Evolutionary conservation across 2,329 filamentous ascomycete species (phyloP).

Genomic region (Calonectria pauciramosa): DNA sequence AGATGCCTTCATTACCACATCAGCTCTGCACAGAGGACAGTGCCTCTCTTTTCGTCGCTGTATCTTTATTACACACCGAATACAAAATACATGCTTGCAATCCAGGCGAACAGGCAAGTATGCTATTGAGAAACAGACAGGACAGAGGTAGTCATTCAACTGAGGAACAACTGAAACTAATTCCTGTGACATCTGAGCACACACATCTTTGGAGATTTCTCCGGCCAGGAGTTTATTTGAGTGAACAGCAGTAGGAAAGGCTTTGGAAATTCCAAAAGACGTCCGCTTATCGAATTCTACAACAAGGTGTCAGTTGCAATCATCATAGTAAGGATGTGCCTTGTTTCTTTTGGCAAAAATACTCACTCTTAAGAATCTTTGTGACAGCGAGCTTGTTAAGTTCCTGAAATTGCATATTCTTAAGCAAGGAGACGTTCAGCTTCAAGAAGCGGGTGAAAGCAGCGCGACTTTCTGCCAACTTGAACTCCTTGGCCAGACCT

Average conservation of each 20-base stretch:
- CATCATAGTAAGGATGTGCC: too few relatives aligned
- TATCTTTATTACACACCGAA: conserved; percentile 84
- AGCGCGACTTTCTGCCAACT: conserved; percentile 72
- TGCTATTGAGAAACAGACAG: conserved; percentile 83
- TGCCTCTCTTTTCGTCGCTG: conserved; percentile 76
- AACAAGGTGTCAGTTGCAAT: conserved; percentile 46
- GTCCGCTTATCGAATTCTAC: conserved; percentile 90
- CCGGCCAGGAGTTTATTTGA: conserved; percentile 74
- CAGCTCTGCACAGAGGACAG: conserved; percentile 83
- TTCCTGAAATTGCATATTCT: conserved; percentile 85
- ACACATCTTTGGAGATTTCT: conserved; percentile 81
- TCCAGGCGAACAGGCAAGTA: conserved; percentile 84
- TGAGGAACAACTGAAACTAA: conserved; percentile 83
- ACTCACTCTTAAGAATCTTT: conserved; percentile 88
- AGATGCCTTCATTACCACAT: conserved; percentile 79
- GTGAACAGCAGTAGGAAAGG: conserved; percentile 71
- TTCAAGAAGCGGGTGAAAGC: conserved; percentile 78
- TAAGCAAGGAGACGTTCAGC: conserved; percentile 83
- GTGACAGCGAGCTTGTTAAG: conserved; percentile 82
- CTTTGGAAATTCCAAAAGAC: conserved; percentile 75
- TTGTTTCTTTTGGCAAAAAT: too few relatives aligned
- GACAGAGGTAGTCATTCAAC: conserved; percentile 86
- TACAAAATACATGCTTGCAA: conserved; percentile 86
- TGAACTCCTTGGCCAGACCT: conserved; percentile 73
- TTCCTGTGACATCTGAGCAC: conserved; percentile 79